A percentile compares a stretch with the other conserved stretches of the same genome.
Conservation (phyloP, 371 early-diverging fungal species). For the Batrachochytrium dendrobatidis region DNA sequence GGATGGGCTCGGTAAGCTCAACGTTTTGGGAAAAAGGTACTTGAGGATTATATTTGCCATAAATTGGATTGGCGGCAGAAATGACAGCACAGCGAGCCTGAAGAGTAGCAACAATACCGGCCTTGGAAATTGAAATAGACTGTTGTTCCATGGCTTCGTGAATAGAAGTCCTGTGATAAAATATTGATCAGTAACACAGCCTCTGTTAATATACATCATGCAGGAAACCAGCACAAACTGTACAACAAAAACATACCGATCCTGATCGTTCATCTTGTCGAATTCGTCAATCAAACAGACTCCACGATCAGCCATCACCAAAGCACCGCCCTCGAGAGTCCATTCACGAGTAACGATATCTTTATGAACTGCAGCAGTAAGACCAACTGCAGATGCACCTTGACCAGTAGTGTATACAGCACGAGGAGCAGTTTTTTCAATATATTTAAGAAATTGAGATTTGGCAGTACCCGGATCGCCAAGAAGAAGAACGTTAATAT, state of each 20-base stretch:
- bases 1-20: slow-evolving; percentile 97
- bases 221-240: neutral
- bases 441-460: slow-evolving; percentile 97
- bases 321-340: slow-evolving; percentile 99
- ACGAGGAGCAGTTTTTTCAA: slow-evolving; percentile 91
- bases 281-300: slow-evolving; percentile 98
- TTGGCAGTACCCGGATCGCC: slow-evolving; percentile 99
- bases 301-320: slow-evolving; percentile 98
- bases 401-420: slow-evolving; percentile 99
- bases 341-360: slow-evolving; percentile 97
- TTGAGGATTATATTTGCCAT: slow-evolving; percentile 95
- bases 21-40: slow-evolving; percentile 96
- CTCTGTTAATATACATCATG: slow-evolving; percentile 22
- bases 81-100: slow-evolving; percentile 95
- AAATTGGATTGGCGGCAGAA: slow-evolving; percentile 98
- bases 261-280: slow-evolving; percentile 99
- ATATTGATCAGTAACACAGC: too few species aligned
- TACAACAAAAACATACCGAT: slow-evolving; percentile 44
- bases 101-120: slow-evolving; percentile 95
- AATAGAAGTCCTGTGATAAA: slow-evolving; percentile 68
- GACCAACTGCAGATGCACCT: slow-evolving; percentile 98
- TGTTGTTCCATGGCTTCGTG: slow-evolving; percentile 99
- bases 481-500: slow-evolving; percentile 97
- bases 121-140: slow-evolving; percentile 96
- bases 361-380: slow-evolving; percentile 97